A percentile compares a stretch with the other conserved stretches of the same genome.
Conservation (phyloP, 306 rosid genomes). For the Dalbergia cultrata region DNA sequence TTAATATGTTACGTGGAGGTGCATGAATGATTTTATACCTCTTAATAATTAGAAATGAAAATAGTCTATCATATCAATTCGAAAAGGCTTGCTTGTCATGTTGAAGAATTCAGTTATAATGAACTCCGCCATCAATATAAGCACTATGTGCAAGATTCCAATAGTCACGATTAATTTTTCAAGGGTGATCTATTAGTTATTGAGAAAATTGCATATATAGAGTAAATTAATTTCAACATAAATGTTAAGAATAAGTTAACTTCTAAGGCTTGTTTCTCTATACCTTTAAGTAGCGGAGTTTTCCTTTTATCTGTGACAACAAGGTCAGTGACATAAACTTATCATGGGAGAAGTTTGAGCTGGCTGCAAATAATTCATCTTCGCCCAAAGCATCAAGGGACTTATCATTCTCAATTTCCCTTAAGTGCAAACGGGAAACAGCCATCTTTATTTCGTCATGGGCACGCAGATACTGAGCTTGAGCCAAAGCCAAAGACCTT, state of each 20-base stretch:
- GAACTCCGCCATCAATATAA: background rate
- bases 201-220: slow-evolving; percentile 22
- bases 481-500: slow-evolving; percentile 90
- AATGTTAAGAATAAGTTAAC: background rate
- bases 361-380: slow-evolving; percentile 76
- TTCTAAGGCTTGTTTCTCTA: slow-evolving; percentile 25
- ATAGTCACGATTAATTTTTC: slow-evolving; percentile 18
- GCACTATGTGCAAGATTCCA: slow-evolving; percentile 15
- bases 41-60: slow-evolving; percentile 12
- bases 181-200: slow-evolving; percentile 17
- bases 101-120: slow-evolving; percentile 8
- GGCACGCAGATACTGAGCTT: slow-evolving; percentile 89
- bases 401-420: slow-evolving; percentile 71
- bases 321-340: slow-evolving; percentile 76
- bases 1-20: background rate
- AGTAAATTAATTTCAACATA: slow-evolving; percentile 27
- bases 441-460: slow-evolving; percentile 98
- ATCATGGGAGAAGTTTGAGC: slow-evolving; percentile 73
- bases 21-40: slow-evolving; percentile 6
- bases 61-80: background rate
- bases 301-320: slow-evolving; percentile 81
- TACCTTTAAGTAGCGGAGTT: slow-evolving; percentile 95
- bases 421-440: slow-evolving; percentile 70
- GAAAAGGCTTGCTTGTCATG: background rate
- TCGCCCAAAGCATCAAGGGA: slow-evolving; percentile 76